Evolutionary conservation across 2,329 filamentous ascomycete species (phyloP).

Genomic region (Pezicula rhizophila): DNA sequence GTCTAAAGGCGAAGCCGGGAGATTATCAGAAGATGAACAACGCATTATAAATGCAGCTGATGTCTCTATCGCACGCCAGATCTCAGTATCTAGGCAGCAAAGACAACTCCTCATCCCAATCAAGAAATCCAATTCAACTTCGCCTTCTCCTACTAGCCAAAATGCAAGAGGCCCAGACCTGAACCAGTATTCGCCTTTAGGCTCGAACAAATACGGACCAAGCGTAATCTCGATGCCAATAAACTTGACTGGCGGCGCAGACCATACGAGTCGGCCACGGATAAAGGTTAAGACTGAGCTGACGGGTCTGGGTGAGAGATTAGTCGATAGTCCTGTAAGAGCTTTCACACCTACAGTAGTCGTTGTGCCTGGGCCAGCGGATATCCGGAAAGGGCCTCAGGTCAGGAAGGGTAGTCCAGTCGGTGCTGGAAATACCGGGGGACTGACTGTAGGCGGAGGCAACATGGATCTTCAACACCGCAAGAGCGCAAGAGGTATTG

Average conservation of each 20-base stretch:
- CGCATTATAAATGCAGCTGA: slow-evolving; percentile 51
- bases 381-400: background rate
- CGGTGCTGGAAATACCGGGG: slow-evolving; percentile 28
- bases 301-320: slow-evolving; percentile 3
- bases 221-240: background rate
- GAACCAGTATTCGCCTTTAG: background rate
- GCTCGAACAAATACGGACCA: background rate
- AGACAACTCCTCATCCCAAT: slow-evolving; percentile 51
- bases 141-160: background rate
- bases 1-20: background rate
- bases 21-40: slow-evolving; percentile 28
- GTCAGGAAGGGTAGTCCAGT: background rate
- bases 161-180: background rate
- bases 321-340: slow-evolving; percentile 14
- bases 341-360: slow-evolving; percentile 21
- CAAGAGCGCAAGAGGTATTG: slow-evolving; percentile 47
- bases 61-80: slow-evolving; percentile 62
- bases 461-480: slow-evolving; percentile 32
- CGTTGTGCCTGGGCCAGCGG: slow-evolving; percentile 14
- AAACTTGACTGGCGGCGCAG: background rate
- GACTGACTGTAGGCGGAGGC: slow-evolving; percentile 28
- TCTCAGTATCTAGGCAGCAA: slow-evolving; percentile 59
- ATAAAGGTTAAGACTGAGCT: background rate
- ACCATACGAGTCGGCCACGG: background rate
- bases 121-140: slow-evolving; percentile 26